phyloP scores from a whole-genome alignment of 1,284 basidiomycete species.

The Pascua sp. region DNA sequence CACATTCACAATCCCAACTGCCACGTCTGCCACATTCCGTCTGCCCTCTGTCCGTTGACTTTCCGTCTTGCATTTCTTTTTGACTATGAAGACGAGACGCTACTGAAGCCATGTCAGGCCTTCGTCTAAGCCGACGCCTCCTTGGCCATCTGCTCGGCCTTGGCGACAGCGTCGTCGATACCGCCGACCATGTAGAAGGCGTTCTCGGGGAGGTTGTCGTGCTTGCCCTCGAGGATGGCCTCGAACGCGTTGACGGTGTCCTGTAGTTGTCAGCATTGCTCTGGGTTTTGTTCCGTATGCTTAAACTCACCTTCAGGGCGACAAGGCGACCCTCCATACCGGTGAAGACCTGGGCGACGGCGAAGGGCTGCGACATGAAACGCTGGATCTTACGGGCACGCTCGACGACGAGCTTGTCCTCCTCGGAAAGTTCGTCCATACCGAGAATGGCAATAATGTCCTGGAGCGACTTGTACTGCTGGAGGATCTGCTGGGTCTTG shows the following conservation, averaged over 20 bases:
- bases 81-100: too few relatives aligned
- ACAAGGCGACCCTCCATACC: conserved; percentile 96
- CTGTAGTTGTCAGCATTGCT: too few relatives aligned
- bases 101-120: too few relatives aligned
- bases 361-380: conserved; percentile 99
- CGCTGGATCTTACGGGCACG: conserved; percentile 67
- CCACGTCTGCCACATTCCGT: too few relatives aligned
- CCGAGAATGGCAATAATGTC: conserved; percentile 68
- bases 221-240: conserved; percentile 86
- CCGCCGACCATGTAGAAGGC: conserved; percentile 73
- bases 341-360: conserved; percentile 98
- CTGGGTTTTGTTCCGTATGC: too few relatives aligned
- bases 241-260: conserved; percentile 91
- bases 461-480: conserved; percentile 99
- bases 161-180: conserved; percentile 90
- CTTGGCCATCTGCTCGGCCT: conserved; percentile 70
- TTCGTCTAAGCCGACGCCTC: conserved; percentile 11
- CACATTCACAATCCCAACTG: too few relatives aligned
- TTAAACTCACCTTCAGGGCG: conserved; percentile 60
- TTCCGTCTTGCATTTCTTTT: too few relatives aligned
- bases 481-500: conserved; percentile 94
- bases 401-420: conserved; percentile 92
- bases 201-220: conserved; percentile 86
- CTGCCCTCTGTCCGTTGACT: too few relatives aligned
- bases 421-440: conserved; percentile 99